These are phyloP conservation scores for Eutrema salsugineum DNA, from an alignment of 441 rosid species.

Conservation along the genomic window DNA sequence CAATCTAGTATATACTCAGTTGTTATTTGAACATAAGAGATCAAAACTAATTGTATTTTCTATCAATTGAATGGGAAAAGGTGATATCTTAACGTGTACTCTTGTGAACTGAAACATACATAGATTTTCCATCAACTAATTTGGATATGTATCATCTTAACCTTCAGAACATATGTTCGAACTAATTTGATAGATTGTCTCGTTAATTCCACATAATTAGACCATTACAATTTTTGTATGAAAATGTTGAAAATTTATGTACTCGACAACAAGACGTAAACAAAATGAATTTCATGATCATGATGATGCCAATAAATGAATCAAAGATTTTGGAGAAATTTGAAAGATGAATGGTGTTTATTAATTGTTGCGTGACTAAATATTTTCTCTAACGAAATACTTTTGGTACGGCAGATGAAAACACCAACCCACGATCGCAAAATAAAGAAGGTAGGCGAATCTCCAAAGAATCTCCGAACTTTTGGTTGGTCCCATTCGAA, in stretches of 20 bases:
- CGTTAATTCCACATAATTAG: background rate
- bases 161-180: background rate
- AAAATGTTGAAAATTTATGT: background rate
- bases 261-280: background rate
- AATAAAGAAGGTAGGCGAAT: slow-evolving; percentile 20
- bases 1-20: background rate
- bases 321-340: background rate
- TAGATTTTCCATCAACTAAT: background rate
- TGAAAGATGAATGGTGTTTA: background rate
- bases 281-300: too few species aligned
- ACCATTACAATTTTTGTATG: background rate
- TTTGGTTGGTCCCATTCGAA: background rate
- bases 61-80: too few species aligned
- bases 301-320: background rate
- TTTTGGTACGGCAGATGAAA: slow-evolving; percentile 8
- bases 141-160: background rate
- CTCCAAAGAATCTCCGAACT: slow-evolving; percentile 6
- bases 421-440: slow-evolving; percentile 4
- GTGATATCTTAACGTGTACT: too few species aligned
- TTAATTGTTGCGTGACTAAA: background rate
- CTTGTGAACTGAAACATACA: background rate
- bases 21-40: background rate
- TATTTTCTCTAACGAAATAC: background rate
- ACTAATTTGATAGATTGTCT: background rate
- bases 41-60: background rate